Percentiles rank a stretch among this genome's conserved stretches.
phyloP scores from a whole-genome alignment of 2,329 filamentous ascomycete genomes.

The Stylonectria norvegica region DNA sequence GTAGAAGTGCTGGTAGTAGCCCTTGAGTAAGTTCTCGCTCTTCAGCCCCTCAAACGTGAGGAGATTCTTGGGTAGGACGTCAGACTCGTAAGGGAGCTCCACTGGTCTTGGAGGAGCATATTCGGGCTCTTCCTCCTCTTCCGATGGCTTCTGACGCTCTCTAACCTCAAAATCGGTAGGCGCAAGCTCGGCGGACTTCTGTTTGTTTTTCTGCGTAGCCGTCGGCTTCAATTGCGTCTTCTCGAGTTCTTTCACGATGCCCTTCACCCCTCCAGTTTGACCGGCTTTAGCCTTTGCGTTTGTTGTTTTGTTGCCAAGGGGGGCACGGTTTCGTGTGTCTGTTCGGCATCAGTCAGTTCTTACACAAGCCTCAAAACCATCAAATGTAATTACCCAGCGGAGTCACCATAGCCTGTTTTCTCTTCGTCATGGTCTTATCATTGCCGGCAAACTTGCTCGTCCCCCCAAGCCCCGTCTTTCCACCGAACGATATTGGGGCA shows the following conservation, averaged over 20 bases:
- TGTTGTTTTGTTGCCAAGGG: constrained; percentile 90
- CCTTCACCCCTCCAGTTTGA: constrained; percentile 63
- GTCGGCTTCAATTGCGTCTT: constrained; percentile 61
- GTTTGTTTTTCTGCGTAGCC: constrained; percentile 56
- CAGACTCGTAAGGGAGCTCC: constrained; percentile 65
- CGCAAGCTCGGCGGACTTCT: constrained; percentile 50
- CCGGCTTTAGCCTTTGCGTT: constrained; percentile 78
- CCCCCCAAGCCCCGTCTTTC: constrained; percentile 46
- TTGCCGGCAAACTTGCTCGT: constrained; percentile 53
- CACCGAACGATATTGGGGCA: constrained; percentile 41
- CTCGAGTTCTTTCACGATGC: constrained; percentile 55
- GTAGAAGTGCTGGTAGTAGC: constrained; percentile 58
- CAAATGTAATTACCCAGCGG: constrained; percentile 64
- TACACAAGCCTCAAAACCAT: constrained; percentile 5
- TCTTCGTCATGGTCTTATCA: constrained; percentile 42
- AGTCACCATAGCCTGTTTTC: constrained; percentile 64
- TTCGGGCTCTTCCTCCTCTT: constrained; percentile 70
- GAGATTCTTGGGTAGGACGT: constrained; percentile 58
- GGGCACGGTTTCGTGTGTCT: constrained; percentile 63
- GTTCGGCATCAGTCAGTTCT: constrained; percentile 5
- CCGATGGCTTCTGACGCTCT: constrained; percentile 44
- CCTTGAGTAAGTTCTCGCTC: constrained; percentile 57
- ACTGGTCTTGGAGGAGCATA: constrained; percentile 77
- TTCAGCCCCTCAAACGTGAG: constrained; percentile 58
- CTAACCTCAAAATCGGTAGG: constrained; percentile 62